phyloP scores from a whole-genome alignment of 2,329 filamentous ascomycete genomes.

The Ceratocystis lukuohia region DNA sequence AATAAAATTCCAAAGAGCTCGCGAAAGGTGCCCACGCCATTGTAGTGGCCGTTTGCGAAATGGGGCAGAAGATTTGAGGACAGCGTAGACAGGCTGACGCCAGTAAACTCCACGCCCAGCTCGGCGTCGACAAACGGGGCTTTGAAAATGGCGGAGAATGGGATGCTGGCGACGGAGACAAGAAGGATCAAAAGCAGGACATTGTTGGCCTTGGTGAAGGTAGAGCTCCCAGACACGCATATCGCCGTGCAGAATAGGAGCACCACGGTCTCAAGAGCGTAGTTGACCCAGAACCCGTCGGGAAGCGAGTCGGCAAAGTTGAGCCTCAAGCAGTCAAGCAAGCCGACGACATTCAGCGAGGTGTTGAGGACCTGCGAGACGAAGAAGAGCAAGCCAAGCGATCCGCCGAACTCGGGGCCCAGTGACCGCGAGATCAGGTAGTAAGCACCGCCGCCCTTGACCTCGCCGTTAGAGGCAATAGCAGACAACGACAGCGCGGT shows the following conservation, averaged over 20 bases:
- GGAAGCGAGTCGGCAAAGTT: constrained; percentile 57
- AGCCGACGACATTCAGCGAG: constrained; percentile 72
- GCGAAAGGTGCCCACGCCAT: constrained; percentile 57
- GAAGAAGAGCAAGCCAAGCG: constrained; percentile 79
- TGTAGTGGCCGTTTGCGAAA: constrained; percentile 46
- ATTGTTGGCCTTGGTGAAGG: constrained; percentile 71
- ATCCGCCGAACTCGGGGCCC: constrained; percentile 78
- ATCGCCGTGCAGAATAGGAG: constrained; percentile 59
- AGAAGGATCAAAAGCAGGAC: constrained; percentile 57
- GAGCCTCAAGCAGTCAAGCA: constrained; percentile 68
- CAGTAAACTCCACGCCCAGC: constrained; percentile 62
- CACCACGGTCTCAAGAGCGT: constrained; percentile 60
- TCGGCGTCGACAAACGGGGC: constrained; percentile 51
- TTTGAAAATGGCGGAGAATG: constrained; percentile 57
- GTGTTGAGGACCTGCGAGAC: constrained; percentile 82
- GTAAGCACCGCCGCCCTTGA: constrained; percentile 76
- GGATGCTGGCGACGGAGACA: constrained; percentile 66
- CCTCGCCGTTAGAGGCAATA: constrained; percentile 80
- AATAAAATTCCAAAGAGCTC: constrained; percentile 79
- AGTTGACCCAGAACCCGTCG: constrained; percentile 62
- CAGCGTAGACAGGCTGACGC: constrained; percentile 56
- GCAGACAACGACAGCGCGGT: constrained; percentile 78
- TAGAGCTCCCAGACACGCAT: constrained; percentile 64
- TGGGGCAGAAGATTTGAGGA: constrained; percentile 62
- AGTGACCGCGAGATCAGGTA: constrained; percentile 77